phyloP scores from a whole-genome alignment of 352 stramenopile genomes.

The Globisporangium cystogenes region DNA sequence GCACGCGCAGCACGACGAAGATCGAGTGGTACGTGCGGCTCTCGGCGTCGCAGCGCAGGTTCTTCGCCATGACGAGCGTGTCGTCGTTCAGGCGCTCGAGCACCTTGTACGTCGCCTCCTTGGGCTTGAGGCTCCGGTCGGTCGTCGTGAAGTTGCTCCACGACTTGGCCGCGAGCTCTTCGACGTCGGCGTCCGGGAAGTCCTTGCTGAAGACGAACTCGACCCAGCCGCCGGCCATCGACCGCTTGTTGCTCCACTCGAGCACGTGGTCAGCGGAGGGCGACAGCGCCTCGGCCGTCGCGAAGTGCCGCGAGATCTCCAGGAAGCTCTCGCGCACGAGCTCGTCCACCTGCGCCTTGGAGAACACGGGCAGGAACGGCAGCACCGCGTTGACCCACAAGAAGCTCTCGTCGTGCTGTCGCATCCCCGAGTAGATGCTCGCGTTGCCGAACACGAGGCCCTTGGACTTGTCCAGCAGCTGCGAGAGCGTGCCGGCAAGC shows the following conservation, averaged over 20 bases:
- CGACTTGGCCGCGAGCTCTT: conserved; percentile 14
- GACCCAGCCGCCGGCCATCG: no score
- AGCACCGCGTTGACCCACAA: conserved; percentile 14
- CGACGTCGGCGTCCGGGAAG: conserved; percentile 15
- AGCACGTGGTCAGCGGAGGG: no score
- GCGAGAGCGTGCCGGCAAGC: not conserved
- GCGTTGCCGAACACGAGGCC: not conserved
- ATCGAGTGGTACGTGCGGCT: conserved; percentile 18
- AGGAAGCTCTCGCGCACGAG: conserved; percentile 7
- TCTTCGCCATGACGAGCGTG: conserved; percentile 17
- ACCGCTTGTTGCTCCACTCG: no score
- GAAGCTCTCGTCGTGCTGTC: conserved; percentile 8
- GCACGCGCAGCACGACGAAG: conserved; percentile 11
- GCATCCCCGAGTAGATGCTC: not conserved
- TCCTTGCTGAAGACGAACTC: conserved; percentile 16
- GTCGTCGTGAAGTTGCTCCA: conserved; percentile 7
- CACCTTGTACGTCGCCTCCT: conserved; percentile 9
- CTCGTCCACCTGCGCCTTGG: not conserved
- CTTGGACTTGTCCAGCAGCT: not conserved
- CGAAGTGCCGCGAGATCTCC: conserved; percentile 9
- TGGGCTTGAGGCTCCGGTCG: no score
- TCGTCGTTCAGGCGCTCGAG: conserved; percentile 20
- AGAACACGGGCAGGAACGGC: conserved; percentile 11
- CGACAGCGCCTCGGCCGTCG: no score
- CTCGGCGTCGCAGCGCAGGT: not conserved